Conservation (phyloP, 2,329 filamentous ascomycete genomes). For the Thelonectria discophora region DNA sequence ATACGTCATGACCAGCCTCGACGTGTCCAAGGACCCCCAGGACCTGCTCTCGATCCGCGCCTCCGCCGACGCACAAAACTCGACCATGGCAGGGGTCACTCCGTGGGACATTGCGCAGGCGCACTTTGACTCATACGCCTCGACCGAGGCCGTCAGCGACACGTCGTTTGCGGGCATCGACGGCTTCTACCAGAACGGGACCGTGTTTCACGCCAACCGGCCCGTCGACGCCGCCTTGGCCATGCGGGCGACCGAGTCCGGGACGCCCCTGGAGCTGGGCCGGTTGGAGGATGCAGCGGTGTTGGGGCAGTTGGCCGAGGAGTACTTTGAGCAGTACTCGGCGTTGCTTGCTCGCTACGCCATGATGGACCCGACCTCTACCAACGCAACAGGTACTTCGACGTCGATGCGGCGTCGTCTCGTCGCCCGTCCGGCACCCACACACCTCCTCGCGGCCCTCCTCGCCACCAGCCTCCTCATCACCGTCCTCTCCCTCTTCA, state of each 20-base stretch:
- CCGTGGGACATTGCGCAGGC: conserved; percentile 35
- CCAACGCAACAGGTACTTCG: conserved; percentile 35
- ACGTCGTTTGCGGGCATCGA: conserved; percentile 13
- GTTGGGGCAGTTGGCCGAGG: conserved; percentile 40
- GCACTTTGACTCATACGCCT: conserved; percentile 33
- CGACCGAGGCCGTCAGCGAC: conserved; percentile 8
- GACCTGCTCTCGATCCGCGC: conserved; percentile 24
- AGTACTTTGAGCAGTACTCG: conserved; percentile 48
- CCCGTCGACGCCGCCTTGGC: conserved; percentile 47
- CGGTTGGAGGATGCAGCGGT: conserved; percentile 37
- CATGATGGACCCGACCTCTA: conserved; percentile 40
- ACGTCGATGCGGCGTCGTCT: conserved; percentile 44
- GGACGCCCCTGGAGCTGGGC: conserved; percentile 31
- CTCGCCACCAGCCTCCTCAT: conserved; percentile 42
- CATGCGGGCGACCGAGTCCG: conserved; percentile 36
- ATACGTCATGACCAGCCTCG: conserved; percentile 31
- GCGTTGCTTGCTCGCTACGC: conserved; percentile 46
- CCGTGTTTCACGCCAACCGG: conserved; percentile 44
- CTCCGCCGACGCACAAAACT: conserved; percentile 22
- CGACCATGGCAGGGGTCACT: conserved; percentile 30
- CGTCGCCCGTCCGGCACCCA: conserved; percentile 41
- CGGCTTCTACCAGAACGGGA: conserved; percentile 34
- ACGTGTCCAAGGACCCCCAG: conserved; percentile 31
- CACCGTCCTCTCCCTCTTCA: conserved; percentile 28
- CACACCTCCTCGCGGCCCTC: conserved; percentile 45